Percentiles rank a stretch among this genome's conserved stretches.
phyloP scores from a whole-genome alignment of 2,329 filamentous ascomycete species.

The Fusarium domesticum region DNA sequence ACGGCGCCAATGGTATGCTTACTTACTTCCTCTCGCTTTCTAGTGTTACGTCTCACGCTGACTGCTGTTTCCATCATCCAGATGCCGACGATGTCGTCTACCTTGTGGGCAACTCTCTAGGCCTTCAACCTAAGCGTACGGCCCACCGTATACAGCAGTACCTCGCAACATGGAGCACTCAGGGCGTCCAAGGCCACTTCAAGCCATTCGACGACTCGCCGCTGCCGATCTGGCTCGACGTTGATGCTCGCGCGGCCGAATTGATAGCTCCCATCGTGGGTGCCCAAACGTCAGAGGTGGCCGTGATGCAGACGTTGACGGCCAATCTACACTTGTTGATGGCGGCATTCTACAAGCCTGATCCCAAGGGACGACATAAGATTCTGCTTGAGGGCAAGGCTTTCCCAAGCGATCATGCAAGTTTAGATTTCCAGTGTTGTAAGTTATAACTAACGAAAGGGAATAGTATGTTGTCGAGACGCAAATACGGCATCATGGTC shows the following conservation, averaged over 20 bases:
- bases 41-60: too few species aligned
- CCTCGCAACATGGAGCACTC: slow-evolving; percentile 73
- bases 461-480: slow-evolving; percentile 71
- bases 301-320: slow-evolving; percentile 79
- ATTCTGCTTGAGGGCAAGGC: slow-evolving; percentile 80
- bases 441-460: slow-evolving; percentile 5
- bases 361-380: slow-evolving; percentile 55
- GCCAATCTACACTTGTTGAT: slow-evolving; percentile 74
- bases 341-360: slow-evolving; percentile 76
- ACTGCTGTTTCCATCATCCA: too few species aligned
- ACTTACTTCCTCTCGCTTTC: not conserved
- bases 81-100: slow-evolving; percentile 58
- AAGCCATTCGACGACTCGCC: slow-evolving; percentile 62
- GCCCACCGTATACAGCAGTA: slow-evolving; percentile 63
- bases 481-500: slow-evolving; percentile 67
- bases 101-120: slow-evolving; percentile 81
- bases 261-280: slow-evolving; percentile 70
- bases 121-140: slow-evolving; percentile 65
- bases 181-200: slow-evolving; percentile 81
- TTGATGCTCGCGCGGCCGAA: slow-evolving; percentile 63
- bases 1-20: slow-evolving; percentile 7
- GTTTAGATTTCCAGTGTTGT: not conserved
- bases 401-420: slow-evolving; percentile 77
- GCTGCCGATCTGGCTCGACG: slow-evolving; percentile 69
- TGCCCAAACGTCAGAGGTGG: slow-evolving; percentile 65